A percentile compares a stretch with the other conserved stretches of the same genome.
Evolutionary conservation across 2,329 filamentous ascomycete genomes (phyloP).

Genomic region (Colletotrichum sp.): DNA sequence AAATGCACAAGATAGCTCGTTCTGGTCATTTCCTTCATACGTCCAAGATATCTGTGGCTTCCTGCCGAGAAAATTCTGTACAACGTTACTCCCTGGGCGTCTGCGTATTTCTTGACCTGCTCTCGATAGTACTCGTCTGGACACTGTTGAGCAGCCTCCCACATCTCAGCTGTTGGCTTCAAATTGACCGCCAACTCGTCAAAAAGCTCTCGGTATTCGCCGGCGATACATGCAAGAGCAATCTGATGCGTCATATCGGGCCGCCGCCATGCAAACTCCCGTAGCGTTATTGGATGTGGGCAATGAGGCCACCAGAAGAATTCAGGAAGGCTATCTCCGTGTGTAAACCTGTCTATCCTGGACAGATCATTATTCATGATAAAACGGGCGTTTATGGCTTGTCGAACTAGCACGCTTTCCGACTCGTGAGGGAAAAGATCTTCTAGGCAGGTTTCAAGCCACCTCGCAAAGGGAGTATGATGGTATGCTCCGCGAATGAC

Average conservation of each 20-base stretch:
- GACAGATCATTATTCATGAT: slow-evolving; percentile 36
- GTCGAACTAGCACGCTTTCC: neutral
- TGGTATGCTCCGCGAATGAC: slow-evolving; percentile 41
- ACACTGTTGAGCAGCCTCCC: neutral
- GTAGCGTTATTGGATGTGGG: neutral
- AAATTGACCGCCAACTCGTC: neutral
- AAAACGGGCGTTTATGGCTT: slow-evolving; percentile 29
- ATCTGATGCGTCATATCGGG: neutral
- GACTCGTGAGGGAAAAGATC: neutral
- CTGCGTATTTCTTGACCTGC: neutral
- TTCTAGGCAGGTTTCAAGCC: slow-evolving; percentile 10
- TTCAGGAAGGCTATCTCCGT: neutral
- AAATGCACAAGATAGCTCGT: neutral
- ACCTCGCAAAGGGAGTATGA: slow-evolving; percentile 38
- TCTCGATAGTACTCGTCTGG: neutral
- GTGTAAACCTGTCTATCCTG: neutral
- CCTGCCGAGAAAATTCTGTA: neutral
- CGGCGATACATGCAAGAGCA: neutral
- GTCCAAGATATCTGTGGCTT: neutral
- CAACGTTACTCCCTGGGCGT: neutral
- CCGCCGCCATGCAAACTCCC: neutral
- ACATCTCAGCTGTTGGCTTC: neutral
- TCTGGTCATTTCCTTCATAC: neutral
- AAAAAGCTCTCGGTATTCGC: neutral
- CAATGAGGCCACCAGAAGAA: neutral